phyloP scores from a whole-genome alignment of 2,329 filamentous ascomycete genomes.

The Catunica adiposa region DNA sequence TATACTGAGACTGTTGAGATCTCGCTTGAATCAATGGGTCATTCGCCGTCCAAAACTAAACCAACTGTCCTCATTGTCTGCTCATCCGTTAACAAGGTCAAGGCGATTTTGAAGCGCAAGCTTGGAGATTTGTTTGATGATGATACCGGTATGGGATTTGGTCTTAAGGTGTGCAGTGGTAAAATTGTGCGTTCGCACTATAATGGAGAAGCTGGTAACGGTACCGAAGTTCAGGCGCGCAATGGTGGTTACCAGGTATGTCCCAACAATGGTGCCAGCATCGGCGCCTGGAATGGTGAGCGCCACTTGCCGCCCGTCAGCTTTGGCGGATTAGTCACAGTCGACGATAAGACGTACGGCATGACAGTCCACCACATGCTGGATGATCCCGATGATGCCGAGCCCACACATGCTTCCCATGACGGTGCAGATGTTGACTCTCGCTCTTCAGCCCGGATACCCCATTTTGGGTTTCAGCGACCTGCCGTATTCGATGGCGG shows the following conservation, averaged over 20 bases:
- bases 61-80: conserved; percentile 66
- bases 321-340: conserved; percentile 70
- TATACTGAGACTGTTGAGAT: conserved; percentile 65
- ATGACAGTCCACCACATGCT: conserved; percentile 98
- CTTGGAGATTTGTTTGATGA: conserved; percentile 49
- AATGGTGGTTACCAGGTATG: conserved; percentile 66
- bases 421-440: not conserved
- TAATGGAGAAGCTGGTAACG: conserved; percentile 15
- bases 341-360: conserved; percentile 72
- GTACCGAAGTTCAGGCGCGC: conserved; percentile 25
- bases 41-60: conserved; percentile 45
- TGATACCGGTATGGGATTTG: conserved; percentile 33
- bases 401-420: conserved; percentile 15
- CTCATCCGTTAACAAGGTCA: conserved; percentile 56
- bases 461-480: not conserved
- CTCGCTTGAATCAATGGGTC: conserved; percentile 57
- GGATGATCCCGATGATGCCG: conserved; percentile 42
- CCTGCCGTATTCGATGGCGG: not conserved
- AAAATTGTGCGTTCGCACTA: conserved; percentile 44
- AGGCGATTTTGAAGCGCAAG: conserved; percentile 52
- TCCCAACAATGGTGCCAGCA: conserved; percentile 76
- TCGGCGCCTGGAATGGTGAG: conserved; percentile 74
- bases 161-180: conserved; percentile 56
- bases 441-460: not conserved
- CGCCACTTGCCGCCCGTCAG: conserved; percentile 81